Evolutionary conservation across 768 basidiomycete genomes (phyloP).

Genomic region (Pisolithus albus): DNA sequence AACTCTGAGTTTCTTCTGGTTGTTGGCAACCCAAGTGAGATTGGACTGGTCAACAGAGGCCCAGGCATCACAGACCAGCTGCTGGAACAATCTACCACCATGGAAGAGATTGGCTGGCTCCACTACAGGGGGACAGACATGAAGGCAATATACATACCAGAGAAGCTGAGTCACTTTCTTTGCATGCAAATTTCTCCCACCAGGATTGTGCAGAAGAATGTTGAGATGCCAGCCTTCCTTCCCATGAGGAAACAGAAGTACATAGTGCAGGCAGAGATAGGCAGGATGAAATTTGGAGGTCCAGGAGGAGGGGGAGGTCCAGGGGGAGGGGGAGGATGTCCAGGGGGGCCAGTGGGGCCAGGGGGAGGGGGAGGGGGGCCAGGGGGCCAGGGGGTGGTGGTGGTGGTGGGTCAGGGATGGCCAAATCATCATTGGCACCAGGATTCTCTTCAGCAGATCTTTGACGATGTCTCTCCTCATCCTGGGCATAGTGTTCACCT

Average conservation of each 20-base stretch:
- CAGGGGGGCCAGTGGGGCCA: neutral
- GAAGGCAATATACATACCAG: neutral
- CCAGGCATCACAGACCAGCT: slow-evolving; percentile 40
- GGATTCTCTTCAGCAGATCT: neutral
- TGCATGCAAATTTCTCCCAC: neutral
- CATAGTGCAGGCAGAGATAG: slow-evolving; percentile 35
- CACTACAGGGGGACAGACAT: neutral
- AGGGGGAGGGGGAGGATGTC: neutral
- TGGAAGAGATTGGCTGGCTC: slow-evolving; percentile 26
- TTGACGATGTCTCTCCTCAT: neutral
- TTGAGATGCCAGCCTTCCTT: slow-evolving; percentile 29
- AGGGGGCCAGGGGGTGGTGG: neutral
- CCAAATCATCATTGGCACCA: too few relatives aligned
- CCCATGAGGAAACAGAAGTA: slow-evolving; percentile 36
- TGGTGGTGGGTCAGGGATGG: neutral
- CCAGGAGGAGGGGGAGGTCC: neutral
- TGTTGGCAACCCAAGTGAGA: slow-evolving; percentile 27
- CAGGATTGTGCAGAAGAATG: slow-evolving; percentile 2
- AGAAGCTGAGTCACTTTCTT: neutral
- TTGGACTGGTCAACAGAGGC: slow-evolving; percentile 36
- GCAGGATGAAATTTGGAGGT: slow-evolving; percentile 20
- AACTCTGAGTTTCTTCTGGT: slow-evolving; percentile 32
- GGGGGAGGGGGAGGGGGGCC: too few relatives aligned
- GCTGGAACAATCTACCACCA: slow-evolving; percentile 32
- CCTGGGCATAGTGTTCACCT: neutral